Conservation (phyloP, 805 yeast species). For the Pichia cephalocereana region DNA sequence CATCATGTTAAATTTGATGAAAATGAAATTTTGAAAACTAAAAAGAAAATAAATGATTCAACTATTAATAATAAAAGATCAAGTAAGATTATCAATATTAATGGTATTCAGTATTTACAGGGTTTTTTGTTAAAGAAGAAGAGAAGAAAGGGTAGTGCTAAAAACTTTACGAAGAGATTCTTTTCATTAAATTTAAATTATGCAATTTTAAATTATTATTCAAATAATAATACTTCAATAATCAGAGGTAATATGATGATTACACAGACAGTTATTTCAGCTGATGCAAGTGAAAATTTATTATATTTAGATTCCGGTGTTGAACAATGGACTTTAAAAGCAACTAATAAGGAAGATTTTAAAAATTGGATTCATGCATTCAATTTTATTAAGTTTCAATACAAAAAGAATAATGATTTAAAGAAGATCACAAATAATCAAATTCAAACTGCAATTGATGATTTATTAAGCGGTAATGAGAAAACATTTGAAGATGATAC, state of each 20-base stretch:
- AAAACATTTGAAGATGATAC: background rate
- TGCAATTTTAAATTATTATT: constrained; percentile 75
- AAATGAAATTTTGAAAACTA: background rate
- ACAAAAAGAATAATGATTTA: constrained; percentile 14
- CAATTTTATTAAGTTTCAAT: constrained; percentile 36
- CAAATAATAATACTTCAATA: constrained; percentile 59
- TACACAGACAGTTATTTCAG: constrained; percentile 71
- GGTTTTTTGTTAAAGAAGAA: constrained; percentile 66
- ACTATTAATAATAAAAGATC: background rate
- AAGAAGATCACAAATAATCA: background rate
- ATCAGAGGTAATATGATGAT: constrained; percentile 91
- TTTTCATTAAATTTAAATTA: constrained; percentile 75
- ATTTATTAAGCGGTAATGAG: background rate
- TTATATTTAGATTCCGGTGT: constrained; percentile 88
- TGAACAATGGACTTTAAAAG: constrained; percentile 86
- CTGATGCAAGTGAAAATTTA: constrained; percentile 55
- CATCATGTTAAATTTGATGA: background rate
- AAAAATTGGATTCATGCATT: constrained; percentile 77
- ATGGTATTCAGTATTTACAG: constrained; percentile 65
- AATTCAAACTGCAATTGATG: background rate
- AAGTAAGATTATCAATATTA: constrained; percentile 29
- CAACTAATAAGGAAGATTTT: constrained; percentile 57
- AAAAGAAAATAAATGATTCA: background rate
- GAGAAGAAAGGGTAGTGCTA: constrained; percentile 69
- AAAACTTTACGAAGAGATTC: constrained; percentile 79